These are phyloP conservation scores for Skeletonema tropicum DNA, from an alignment of 108 stramenopile species.

Conservation along the genomic window DNA sequence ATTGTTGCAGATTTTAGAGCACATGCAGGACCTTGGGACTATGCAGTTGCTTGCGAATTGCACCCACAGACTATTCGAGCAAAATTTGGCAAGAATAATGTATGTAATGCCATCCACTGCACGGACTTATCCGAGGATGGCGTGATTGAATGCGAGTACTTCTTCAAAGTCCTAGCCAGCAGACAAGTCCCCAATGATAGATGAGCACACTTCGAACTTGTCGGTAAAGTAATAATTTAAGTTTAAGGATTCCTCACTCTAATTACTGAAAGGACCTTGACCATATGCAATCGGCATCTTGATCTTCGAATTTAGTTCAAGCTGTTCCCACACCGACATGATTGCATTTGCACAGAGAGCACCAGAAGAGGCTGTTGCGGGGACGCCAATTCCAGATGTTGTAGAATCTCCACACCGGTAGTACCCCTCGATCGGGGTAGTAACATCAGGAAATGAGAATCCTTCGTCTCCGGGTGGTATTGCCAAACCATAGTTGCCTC, in stretches of 20 bases:
- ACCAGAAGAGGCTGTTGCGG: conserved; percentile 69
- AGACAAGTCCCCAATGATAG: background rate
- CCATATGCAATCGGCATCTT: conserved; percentile 37
- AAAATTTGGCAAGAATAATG: conserved; percentile 59
- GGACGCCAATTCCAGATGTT: conserved; percentile 72
- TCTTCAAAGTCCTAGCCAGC: conserved; percentile 61
- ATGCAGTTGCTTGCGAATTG: conserved; percentile 74
- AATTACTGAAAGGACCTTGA: background rate
- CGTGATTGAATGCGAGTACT: conserved; percentile 70
- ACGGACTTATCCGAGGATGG: conserved; percentile 83
- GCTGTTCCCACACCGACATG: conserved; percentile 55
- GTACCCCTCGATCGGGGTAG: conserved; percentile 51
- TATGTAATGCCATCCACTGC: conserved; percentile 85
- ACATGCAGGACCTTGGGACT: conserved; percentile 77
- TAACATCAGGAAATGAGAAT: conserved; percentile 52
- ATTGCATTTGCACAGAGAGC: conserved; percentile 57
- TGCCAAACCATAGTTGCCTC: conserved; percentile 53
- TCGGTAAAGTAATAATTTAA: too few relatives aligned
- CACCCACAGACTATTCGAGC: conserved; percentile 63
- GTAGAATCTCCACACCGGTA: conserved; percentile 69
- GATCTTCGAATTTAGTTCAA: conserved; percentile 50
- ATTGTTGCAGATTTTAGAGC: conserved; percentile 67
- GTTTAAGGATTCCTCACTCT: background rate
- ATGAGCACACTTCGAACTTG: too few relatives aligned
- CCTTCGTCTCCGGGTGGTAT: conserved; percentile 40